Evolutionary conservation across 345 rosid species (phyloP), one percentile per base, ranked within the genome.

Genomic region (Linum lewisii): DNA sequence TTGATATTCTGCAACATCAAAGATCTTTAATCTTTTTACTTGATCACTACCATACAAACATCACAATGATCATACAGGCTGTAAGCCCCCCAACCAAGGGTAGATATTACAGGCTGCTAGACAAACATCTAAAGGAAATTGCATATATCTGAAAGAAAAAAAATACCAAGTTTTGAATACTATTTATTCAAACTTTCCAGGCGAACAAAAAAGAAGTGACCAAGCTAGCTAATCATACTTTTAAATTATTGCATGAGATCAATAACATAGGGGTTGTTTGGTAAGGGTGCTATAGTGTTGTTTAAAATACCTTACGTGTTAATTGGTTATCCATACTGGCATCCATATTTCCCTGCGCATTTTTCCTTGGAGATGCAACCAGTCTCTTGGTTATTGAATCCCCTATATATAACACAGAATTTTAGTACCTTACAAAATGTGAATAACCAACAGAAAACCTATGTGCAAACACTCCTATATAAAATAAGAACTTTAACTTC

Each of bases 361-460:
- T 69, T 71, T 13, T 65, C 54, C 74, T 64, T 20, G 79, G 78
- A 62, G 87, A 73, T 66, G 66, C 70, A 44, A 62, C 62, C 63
- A 71, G 72, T 57, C 79, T 76, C 70, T 82, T 87, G 24, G 85
- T 83, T 62, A 87, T 78, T 44, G 96, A 91, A 64, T 93, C 96
- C 51, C 78, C 96, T 93, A 64, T 57, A 67, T 60, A 61, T 66
- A n/a, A 58, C 19, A 7, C 38, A 57, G 65, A 62, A 53, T 4
- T 42, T 42, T 11, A 42, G 47, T 42, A 42, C 47, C 18, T 42
- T 16, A 42, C 47, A 42, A 42, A 1, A 16, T 42, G 47, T 42
- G 47, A 42, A 42, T 11, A 16, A 42, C 47, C 16, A 42, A 42
- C 47, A 29, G 34, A 29, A n/a, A 29, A 5, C 34, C 34, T 29